These are phyloP conservation scores for Colletotrichum phormii DNA, from an alignment of 2,329 filamentous ascomycete genomes.

Conservation along the genomic window DNA sequence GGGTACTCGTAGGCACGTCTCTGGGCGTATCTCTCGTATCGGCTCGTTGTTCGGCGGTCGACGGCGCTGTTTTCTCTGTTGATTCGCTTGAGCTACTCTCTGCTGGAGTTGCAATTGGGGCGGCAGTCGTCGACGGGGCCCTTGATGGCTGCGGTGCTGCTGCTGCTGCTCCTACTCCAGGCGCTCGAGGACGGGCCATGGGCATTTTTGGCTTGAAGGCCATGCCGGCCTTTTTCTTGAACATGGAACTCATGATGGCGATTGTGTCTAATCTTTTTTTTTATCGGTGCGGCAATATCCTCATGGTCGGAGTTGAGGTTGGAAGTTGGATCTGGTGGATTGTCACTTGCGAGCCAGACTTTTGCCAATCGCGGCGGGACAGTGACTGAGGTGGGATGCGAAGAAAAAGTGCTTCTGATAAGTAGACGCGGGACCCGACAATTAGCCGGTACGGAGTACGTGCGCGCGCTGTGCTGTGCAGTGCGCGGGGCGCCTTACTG, in stretches of 20 bases:
- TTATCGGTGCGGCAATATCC: not conserved
- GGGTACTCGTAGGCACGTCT: constrained; percentile 15
- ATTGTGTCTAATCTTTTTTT: constrained; percentile 1
- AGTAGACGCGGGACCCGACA: constrained; percentile 12
- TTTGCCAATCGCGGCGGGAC: constrained; percentile 17
- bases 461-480: constrained; percentile 9
- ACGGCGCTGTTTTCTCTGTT: not conserved
- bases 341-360: constrained; percentile 5
- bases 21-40: not conserved
- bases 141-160: constrained; percentile 48
- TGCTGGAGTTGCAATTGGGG: constrained; percentile 15
- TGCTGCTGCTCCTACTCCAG: constrained; percentile 49
- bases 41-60: not conserved
- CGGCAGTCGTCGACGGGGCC: constrained; percentile 31
- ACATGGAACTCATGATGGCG: constrained; percentile 71
- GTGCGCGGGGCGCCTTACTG: constrained; percentile 30
- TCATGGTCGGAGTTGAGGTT: constrained; percentile 15
- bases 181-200: constrained; percentile 61
- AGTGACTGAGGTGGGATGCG: constrained; percentile 11
- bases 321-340: constrained; percentile 3
- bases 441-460: constrained; percentile 17
- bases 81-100: not conserved
- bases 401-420: constrained; percentile 19
- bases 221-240: constrained; percentile 73
- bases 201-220: constrained; percentile 79